A percentile compares a stretch with the other conserved stretches of the same genome.
These are phyloP conservation scores for Tulasnella sp. DNA, from an alignment of 768 basidiomycete species.

Conservation along the genomic window DNA sequence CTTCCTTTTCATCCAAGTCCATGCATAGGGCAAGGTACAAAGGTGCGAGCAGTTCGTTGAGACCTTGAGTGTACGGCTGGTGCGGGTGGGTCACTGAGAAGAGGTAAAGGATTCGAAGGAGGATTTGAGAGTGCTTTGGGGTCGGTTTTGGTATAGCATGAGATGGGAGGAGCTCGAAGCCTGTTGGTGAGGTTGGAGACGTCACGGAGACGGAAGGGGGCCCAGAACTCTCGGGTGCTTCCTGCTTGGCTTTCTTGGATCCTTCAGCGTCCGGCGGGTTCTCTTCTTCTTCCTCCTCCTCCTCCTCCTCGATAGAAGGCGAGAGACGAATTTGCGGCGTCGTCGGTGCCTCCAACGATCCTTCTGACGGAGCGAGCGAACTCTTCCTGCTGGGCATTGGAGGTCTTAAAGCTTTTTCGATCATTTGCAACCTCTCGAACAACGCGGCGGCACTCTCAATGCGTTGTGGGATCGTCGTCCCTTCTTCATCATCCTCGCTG, in stretches of 20 bases:
- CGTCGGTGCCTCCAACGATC: conserved; percentile 13
- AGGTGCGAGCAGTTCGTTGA: conserved; percentile 30
- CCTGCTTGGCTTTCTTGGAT: neutral
- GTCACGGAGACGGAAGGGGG: conserved; percentile 23
- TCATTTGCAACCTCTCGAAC: conserved; percentile 23
- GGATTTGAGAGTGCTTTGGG: conserved; percentile 28
- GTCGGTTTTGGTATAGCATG: neutral
- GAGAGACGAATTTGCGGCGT: conserved; percentile 20
- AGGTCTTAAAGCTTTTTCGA: neutral
- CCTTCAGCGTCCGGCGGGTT: neutral
- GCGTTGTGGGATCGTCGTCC: neutral
- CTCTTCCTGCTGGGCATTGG: neutral
- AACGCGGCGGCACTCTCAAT: conserved; percentile 19
- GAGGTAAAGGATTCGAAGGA: conserved; percentile 32
- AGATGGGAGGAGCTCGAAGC: conserved; percentile 14
- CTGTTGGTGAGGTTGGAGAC: conserved; percentile 13
- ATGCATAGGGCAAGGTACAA: conserved; percentile 30
- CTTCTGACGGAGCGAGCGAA: neutral
- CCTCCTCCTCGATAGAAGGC: neutral
- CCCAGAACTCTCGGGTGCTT: neutral
- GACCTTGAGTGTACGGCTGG: conserved; percentile 31
- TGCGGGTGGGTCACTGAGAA: conserved; percentile 31
- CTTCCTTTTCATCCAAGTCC: conserved; percentile 24
- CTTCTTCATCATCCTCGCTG: conserved; percentile 6
- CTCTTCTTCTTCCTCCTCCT: no score